Evolutionary conservation across 192 early-diverging fungal species (phyloP), one percentile per base, ranked within the genome.

Genomic region (Phycomyces blakesleeanus): DNA sequence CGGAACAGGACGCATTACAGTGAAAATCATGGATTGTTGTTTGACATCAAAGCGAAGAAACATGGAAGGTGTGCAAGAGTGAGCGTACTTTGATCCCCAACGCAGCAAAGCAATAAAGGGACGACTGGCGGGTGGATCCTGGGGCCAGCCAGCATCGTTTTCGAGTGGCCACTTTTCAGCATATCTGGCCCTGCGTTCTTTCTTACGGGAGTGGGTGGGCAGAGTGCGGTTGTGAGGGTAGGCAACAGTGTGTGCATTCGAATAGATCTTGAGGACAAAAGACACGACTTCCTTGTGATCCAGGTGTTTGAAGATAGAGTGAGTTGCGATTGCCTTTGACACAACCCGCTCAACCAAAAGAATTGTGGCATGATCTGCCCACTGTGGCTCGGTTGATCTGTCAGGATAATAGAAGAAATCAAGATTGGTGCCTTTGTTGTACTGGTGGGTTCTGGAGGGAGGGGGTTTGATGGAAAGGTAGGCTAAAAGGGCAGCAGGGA

Each of bases 11-110:
- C 60, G 59, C 15, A 59, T 66, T 1, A 58, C 50, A 0, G 68
- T 70, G 25, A 69, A 66, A 3, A 66, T 59, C 64, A 75, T 69
- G 5, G 63, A 38, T 53, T 59, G 37, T 22, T 44, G 27, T 4
- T 63, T 18, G 27, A 61, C 59, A 2, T 75, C 68, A 41, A 55
- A 75, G 39, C 63, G 73, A 1, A 70, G 29, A 26, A 75, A 62
- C 39, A 75, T 39, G 29, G 69, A 69, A 9, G 73, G 73, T 52
- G 73, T 52, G 25, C 73, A 75, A 1, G 73, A 69, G 42, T 75
- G 73, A 8, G 73, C 63, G 34, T 69, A 70, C 41, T 75, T 75
- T 22, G 73, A 75, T 1, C 73, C 67, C 73, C 73, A 75, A 0
- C 41, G 27, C 24, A 75, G 21, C 9, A 75, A 27, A 6, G 63